Evolutionary conservation across 768 basidiomycete genomes (phyloP).

Genomic region (Pleurotus citrinopileatus): DNA sequence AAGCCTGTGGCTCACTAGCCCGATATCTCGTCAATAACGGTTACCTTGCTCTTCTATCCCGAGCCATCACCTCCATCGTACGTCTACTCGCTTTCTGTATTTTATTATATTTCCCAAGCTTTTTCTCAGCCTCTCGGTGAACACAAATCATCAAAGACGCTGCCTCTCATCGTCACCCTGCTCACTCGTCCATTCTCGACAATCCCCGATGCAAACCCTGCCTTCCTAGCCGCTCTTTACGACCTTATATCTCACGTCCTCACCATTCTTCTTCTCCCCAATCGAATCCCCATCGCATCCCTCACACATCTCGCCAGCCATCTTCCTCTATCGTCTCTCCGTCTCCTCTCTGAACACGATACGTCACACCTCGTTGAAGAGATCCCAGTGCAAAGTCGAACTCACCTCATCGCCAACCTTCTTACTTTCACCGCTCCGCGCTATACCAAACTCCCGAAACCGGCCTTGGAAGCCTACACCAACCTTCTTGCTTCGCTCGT

Average conservation of each 20-base stretch:
- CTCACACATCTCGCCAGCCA: conserved; percentile 63
- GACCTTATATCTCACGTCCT: conserved; percentile 55
- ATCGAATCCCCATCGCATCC: conserved; percentile 60
- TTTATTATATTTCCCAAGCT: conserved; percentile 1
- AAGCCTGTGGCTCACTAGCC: conserved; percentile 11
- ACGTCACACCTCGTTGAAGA: conserved; percentile 25
- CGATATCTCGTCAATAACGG: conserved; percentile 22
- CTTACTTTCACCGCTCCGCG: conserved; percentile 61
- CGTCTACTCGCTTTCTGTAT: conserved; percentile 23
- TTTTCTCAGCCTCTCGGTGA: conserved; percentile 45
- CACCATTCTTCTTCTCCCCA: conserved; percentile 74
- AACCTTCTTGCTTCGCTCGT: conserved; percentile 49
- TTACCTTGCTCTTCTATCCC: conserved; percentile 41
- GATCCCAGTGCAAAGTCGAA: conserved; percentile 28
- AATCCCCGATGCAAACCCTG: conserved; percentile 23
- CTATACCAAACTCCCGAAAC: conserved; percentile 45
- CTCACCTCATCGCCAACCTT: conserved; percentile 75
- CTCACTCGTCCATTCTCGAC: conserved; percentile 37
- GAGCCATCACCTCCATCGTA: conserved; percentile 48
- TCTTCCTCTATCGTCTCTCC: conserved; percentile 50
- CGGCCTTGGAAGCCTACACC: conserved; percentile 52
- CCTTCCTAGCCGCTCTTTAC: conserved; percentile 26
- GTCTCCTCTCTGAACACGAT: conserved; percentile 20
- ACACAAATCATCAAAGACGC: conserved; percentile 49
- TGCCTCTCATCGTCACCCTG: conserved; percentile 49